A percentile compares a stretch with the other conserved stretches of the same genome.
These are phyloP conservation scores for Penicillium riverlandense DNA, from an alignment of 495 filamentous ascomycete genomes.

Conservation along the genomic window DNA sequence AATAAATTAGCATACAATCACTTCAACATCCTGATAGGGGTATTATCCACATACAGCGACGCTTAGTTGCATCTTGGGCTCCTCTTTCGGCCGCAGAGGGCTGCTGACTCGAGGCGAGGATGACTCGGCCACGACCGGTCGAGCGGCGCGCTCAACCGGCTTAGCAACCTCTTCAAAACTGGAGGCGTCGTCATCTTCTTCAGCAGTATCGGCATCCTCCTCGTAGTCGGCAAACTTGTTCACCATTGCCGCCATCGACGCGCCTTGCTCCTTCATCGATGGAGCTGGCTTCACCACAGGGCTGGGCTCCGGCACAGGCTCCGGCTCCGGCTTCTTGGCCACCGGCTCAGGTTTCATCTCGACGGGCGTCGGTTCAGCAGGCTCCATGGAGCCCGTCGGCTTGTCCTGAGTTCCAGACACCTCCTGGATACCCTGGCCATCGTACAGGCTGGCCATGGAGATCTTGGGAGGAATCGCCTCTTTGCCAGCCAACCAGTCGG, in stretches of 20 bases:
- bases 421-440: conserved; percentile 70
- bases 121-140: conserved; percentile 14
- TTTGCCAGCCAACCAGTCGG: conserved; percentile 84
- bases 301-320: conserved; percentile 33
- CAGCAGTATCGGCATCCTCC: conserved; percentile 44
- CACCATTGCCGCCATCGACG: conserved; percentile 75
- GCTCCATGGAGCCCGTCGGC: conserved; percentile 38
- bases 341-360: conserved; percentile 46
- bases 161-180: conserved; percentile 81
- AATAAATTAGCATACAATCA: conserved; percentile 5
- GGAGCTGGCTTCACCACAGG: conserved; percentile 48
- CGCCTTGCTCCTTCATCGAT: conserved; percentile 73
- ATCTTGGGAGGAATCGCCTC: conserved; percentile 81
- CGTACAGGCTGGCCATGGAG: conserved; percentile 84
- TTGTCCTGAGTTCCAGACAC: conserved; percentile 60
- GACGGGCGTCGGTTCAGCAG: conserved; percentile 39
- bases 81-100: conserved; percentile 29
- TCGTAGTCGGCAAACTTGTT: conserved; percentile 76
- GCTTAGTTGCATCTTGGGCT: conserved; percentile 10
- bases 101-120: conserved; percentile 29
- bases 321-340: conserved; percentile 27
- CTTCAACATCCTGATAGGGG: neutral
- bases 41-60: conserved; percentile 1
- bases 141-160: conserved; percentile 42
- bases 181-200: conserved; percentile 55